phyloP scores from a whole-genome alignment of 202 grass and related monocot species.

The Miscanthus sacchariflorus region DNA sequence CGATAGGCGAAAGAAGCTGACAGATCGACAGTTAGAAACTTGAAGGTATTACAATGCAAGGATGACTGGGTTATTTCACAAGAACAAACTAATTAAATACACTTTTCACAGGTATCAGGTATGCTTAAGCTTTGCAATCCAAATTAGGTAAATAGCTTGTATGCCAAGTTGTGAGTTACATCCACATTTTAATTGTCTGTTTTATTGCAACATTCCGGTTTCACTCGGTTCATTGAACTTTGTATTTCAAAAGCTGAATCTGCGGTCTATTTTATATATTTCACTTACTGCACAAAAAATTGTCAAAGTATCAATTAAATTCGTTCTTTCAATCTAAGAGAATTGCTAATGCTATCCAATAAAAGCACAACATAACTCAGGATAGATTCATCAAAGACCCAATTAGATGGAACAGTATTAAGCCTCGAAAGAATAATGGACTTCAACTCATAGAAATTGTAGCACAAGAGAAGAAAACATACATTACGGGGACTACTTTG shows the following conservation, averaged over 20 bases:
- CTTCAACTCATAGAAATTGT: constrained; percentile 10
- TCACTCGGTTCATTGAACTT: neutral
- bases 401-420: neutral
- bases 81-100: constrained; percentile 19
- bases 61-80: neutral
- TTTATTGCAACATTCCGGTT: neutral
- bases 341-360: neutral
- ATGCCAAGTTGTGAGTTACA: neutral
- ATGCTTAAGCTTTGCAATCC: neutral
- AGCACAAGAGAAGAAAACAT: constrained; percentile 47
- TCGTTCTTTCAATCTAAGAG: neutral
- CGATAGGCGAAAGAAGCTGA: neutral
- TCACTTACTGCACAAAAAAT: constrained; percentile 6
- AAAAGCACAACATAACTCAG: neutral
- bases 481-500: constrained; percentile 75
- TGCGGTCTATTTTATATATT: neutral
- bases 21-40: neutral
- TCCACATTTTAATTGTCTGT: constrained; percentile 10
- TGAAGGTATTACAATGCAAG: neutral
- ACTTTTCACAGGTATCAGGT: neutral
- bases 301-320: neutral
- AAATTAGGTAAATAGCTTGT: constrained; percentile 16
- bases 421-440: constrained; percentile 17
- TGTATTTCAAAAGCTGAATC: neutral
- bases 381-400: neutral